Evolutionary conservation across 129 eudicot species (phyloP).

Genomic region (Silybum marianum): DNA sequence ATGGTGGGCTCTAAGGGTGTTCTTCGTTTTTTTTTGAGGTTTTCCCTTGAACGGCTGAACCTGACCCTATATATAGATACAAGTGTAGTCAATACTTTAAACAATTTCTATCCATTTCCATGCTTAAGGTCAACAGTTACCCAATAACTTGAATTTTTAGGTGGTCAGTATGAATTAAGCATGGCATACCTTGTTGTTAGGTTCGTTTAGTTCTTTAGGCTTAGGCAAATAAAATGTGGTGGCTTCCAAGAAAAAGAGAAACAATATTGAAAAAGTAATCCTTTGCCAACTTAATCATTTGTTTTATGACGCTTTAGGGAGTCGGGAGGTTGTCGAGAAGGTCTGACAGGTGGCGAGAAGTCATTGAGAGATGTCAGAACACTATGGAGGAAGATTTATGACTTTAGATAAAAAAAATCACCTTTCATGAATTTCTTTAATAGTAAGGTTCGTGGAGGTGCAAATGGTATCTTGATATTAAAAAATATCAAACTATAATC

Average conservation of each 20-base stretch:
- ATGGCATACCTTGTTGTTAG: background rate
- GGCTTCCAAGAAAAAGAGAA: no score
- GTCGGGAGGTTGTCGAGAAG: background rate
- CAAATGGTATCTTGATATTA: background rate
- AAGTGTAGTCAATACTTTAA: background rate
- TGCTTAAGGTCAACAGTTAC: background rate
- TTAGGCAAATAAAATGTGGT: no score
- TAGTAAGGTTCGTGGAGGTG: conserved; percentile 3
- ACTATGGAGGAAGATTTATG: background rate
- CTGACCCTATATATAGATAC: no score
- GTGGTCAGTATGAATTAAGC: conserved; percentile 11
- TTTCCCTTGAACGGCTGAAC: no score
- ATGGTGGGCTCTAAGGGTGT: no score
- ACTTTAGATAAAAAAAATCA: background rate
- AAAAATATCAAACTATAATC: background rate
- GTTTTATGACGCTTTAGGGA: background rate
- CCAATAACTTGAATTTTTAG: background rate
- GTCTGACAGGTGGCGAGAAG: background rate
- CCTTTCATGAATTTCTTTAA: no score
- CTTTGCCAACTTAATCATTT: background rate
- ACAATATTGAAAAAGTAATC: background rate
- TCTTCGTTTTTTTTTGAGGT: no score
- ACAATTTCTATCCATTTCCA: background rate
- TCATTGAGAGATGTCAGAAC: background rate
- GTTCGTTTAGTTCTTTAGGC: background rate